phyloP scores from a whole-genome alignment of 2,329 filamentous ascomycete genomes.

The Arachnopeziza araneosa region DNA sequence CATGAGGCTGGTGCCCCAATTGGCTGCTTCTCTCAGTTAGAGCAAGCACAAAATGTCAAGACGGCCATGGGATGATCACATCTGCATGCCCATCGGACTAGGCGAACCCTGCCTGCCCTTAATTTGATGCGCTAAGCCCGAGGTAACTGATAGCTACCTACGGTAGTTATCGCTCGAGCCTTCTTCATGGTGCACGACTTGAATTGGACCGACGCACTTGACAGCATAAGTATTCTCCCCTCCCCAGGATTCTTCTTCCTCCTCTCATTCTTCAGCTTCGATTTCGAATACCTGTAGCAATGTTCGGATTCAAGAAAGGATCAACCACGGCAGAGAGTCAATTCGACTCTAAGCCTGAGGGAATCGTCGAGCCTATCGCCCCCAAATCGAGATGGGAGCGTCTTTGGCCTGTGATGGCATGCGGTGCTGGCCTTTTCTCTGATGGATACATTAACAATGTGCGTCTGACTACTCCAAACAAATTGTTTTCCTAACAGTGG shows the following conservation, averaged over 20 bases:
- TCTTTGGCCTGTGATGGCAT: slow-evolving; percentile 66
- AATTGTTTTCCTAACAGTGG: slow-evolving; percentile 1
- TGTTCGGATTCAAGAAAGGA: neutral
- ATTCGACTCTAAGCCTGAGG: neutral
- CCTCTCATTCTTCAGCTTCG: neutral
- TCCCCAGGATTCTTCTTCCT: neutral
- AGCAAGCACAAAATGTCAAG: neutral
- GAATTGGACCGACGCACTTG: neutral
- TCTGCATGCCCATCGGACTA: neutral
- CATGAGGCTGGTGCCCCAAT: neutral
- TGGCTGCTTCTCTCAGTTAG: neutral
- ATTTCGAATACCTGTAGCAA: neutral
- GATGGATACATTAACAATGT: slow-evolving; percentile 91
- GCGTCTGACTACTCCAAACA: slow-evolving; percentile 20
- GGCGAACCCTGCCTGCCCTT: neutral
- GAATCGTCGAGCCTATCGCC: neutral
- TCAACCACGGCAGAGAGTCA: neutral
- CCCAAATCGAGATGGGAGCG: slow-evolving; percentile 21
- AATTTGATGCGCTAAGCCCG: neutral
- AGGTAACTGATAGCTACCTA: neutral
- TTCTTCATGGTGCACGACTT: neutral
- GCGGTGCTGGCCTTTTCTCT: slow-evolving; percentile 83
- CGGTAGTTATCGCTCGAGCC: neutral
- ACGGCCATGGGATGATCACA: neutral
- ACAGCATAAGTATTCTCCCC: neutral